These are phyloP conservation scores for Geotrichum citri-aurantii DNA, from an alignment of 1,139 yeast genomes.

Conservation along the genomic window DNA sequence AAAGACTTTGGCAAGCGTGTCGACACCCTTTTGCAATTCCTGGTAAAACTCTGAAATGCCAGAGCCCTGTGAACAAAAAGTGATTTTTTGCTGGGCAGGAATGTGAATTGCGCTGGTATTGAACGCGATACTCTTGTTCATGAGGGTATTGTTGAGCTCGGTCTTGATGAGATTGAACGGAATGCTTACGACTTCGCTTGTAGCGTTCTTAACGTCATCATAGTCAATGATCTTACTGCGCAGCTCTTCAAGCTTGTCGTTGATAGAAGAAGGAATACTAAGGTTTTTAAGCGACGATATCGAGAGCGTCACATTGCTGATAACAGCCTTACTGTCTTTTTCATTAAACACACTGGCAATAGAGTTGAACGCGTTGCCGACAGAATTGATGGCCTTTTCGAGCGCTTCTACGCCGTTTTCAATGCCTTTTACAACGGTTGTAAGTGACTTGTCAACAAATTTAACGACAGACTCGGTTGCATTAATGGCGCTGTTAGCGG, in stretches of 20 bases:
- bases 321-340: slow-evolving; percentile 30
- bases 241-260: slow-evolving; percentile 46
- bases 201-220: slow-evolving; percentile 47
- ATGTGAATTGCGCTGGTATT: slow-evolving; percentile 18
- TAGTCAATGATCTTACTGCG: slow-evolving; percentile 50
- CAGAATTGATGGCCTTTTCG: slow-evolving; percentile 44
- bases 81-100: slow-evolving; percentile 14
- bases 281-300: slow-evolving; percentile 51
- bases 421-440: slow-evolving; percentile 50
- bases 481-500: slow-evolving; percentile 67
- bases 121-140: slow-evolving; percentile 15
- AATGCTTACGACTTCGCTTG: slow-evolving; percentile 41
- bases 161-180: slow-evolving; percentile 53
- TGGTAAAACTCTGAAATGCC: slow-evolving; percentile 34
- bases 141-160: slow-evolving; percentile 32
- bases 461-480: slow-evolving; percentile 58
- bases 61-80: slow-evolving; percentile 25
- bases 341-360: slow-evolving; percentile 55
- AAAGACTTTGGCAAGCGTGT: slow-evolving; percentile 37
- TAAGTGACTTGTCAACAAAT: slow-evolving; percentile 57
- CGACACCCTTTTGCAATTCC: slow-evolving; percentile 33
- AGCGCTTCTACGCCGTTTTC: slow-evolving; percentile 55
- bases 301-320: slow-evolving; percentile 49
- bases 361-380: slow-evolving; percentile 36
- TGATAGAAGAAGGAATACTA: slow-evolving; percentile 57